Evolutionary conservation across 768 basidiomycete genomes (phyloP), one percentile per base, ranked within the genome.

Genomic region (Panellus pusillus): DNA sequence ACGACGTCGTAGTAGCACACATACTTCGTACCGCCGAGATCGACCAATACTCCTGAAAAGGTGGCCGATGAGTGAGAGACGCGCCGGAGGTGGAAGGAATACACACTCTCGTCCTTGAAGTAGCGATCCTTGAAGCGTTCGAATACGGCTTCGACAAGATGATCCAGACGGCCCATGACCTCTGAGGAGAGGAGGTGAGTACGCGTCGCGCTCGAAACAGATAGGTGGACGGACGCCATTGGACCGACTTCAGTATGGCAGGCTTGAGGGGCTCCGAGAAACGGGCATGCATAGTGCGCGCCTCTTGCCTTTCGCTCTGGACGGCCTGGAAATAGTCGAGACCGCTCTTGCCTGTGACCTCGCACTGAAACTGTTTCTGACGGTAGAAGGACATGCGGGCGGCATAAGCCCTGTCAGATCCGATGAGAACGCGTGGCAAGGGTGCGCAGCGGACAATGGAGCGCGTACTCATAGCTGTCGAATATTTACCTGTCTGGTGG

Each of bases 41-140:
- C 93, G 52, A 98, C 86, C 54, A 92, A 82, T 49, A 96, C 84
- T 73, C 81, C 92, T 95, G 20, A 19, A 42, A 35, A 31, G 40
- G 18, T 13, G 8, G 32, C 32, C 7, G 32, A 41, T 51, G 35
- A 54, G 32, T 46, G 32, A 47, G 17, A 35, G 43, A 58, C 44
- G 37, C 47, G 44, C 27, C 52, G 50, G 39, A 39, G 29, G 37
- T 36, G 35, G 15, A 24, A 15, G 51, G 51, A 48, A 41, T 52
- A 83, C 93, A 55, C 65, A 95, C 93, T 87, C 72, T 99, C 97
- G 61, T 84, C 86, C 39, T 81, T 74, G 71, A 93, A 98, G 71
- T 93, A 99, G 28, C 97, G 83, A 73, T 98, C 91, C 64, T 94
- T 93, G 80, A 93, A 98, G 48, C 97, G 88, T 59, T 98, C 95